phyloP scores from a whole-genome alignment of 1,139 yeast species.

The Candida neerlandica region DNA sequence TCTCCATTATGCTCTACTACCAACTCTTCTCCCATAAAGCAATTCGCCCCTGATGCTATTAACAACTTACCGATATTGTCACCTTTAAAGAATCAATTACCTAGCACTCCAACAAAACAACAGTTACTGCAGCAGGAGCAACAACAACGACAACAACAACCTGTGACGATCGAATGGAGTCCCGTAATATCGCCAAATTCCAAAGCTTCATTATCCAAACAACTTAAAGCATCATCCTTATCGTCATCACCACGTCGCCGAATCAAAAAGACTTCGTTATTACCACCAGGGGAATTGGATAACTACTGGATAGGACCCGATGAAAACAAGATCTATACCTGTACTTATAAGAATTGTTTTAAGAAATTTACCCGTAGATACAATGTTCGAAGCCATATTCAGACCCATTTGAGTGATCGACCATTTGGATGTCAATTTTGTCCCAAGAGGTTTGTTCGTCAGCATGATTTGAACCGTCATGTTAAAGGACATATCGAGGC shows the following conservation, averaged over 20 bases:
- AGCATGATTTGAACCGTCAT: constrained; percentile 92
- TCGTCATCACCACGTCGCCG: constrained; percentile 45
- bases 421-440: constrained; percentile 72
- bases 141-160: constrained; percentile 3
- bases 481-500: constrained; percentile 83
- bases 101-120: constrained; percentile 35
- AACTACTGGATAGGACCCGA: constrained; percentile 81
- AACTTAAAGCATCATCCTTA: constrained; percentile 44
- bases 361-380: constrained; percentile 86
- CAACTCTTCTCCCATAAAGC: constrained; percentile 36
- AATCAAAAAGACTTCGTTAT: constrained; percentile 64
- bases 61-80: constrained; percentile 33
- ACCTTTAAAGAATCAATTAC: constrained; percentile 35
- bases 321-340: constrained; percentile 64
- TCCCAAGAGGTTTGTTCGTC: constrained; percentile 77
- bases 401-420: constrained; percentile 92
- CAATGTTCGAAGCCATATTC: constrained; percentile 95
- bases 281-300: constrained; percentile 91
- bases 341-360: constrained; percentile 79
- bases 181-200: constrained; percentile 53
- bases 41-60: constrained; percentile 28
- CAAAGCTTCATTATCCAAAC: constrained; percentile 36
- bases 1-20: constrained; percentile 28
- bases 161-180: constrained; percentile 48
- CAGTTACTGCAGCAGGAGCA: too few species aligned